phyloP scores from a whole-genome alignment of 202 grass and related monocot genomes.

The Panicum virgatum region DNA sequence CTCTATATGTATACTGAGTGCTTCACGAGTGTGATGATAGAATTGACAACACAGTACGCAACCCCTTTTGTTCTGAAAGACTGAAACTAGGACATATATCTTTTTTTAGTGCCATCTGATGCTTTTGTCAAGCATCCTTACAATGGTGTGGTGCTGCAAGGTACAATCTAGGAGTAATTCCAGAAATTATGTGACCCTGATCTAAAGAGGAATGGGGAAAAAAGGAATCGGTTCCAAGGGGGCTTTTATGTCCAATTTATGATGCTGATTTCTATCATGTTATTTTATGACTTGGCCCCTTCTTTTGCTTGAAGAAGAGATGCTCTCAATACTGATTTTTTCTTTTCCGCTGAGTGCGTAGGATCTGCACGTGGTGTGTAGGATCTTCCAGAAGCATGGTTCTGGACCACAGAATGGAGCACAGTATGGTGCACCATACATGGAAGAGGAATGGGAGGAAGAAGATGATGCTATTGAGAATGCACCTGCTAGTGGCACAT shows the following conservation, averaged over 20 bases:
- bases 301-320: background rate
- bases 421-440: slow-evolving; percentile 88
- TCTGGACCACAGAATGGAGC: slow-evolving; percentile 89
- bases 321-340: slow-evolving; percentile 28
- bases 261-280: background rate
- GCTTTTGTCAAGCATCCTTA: background rate
- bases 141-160: background rate
- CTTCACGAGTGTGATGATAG: background rate
- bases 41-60: background rate
- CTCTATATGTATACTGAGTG: too few species aligned
- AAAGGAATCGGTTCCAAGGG: background rate
- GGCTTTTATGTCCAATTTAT: slow-evolving; percentile 13
- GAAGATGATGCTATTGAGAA: slow-evolving; percentile 57
- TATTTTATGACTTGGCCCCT: background rate
- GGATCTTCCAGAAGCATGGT: slow-evolving; percentile 88
- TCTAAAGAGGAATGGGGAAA: background rate
- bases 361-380: slow-evolving; percentile 90
- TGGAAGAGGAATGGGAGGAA: slow-evolving; percentile 96
- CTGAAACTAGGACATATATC: background rate
- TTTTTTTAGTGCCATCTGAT: background rate
- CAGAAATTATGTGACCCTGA: background rate
- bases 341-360: slow-evolving; percentile 30
- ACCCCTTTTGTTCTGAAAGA: background rate
- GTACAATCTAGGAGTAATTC: background rate
- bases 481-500: slow-evolving; percentile 16